A percentile compares a stretch with the other conserved stretches of the same genome.
phyloP scores from a whole-genome alignment of 441 rosid species.

The Aquilaria agallochum region DNA sequence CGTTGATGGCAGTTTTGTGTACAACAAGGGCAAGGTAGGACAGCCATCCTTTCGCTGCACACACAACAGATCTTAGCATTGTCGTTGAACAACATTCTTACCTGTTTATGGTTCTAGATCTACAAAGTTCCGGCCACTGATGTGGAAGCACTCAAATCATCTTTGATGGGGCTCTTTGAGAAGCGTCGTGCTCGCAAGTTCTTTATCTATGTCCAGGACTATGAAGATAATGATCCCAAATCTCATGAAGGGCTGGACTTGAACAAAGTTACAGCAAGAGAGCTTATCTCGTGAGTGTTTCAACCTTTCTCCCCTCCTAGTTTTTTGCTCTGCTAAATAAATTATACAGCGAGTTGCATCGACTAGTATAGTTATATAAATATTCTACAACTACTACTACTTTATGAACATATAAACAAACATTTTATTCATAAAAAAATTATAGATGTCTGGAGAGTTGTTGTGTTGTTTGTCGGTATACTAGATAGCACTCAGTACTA shows the following conservation, averaged over 20 bases:
- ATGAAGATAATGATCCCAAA: slow-evolving; percentile 65
- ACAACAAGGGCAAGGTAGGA: slow-evolving; percentile 65
- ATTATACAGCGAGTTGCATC: neutral
- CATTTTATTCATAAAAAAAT: too few species aligned
- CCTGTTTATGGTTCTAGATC: slow-evolving; percentile 24
- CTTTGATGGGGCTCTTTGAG: slow-evolving; percentile 73
- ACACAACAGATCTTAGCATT: too few species aligned
- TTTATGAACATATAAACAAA: too few species aligned
- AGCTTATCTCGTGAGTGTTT: slow-evolving; percentile 50
- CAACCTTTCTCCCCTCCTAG: slow-evolving; percentile 2
- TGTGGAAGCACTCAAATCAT: slow-evolving; percentile 69
- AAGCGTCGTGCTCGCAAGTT: slow-evolving; percentile 74
- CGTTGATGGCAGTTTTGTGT: slow-evolving; percentile 71
- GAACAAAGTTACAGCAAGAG: slow-evolving; percentile 63
- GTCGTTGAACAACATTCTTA: too few species aligned
- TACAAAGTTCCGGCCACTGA: slow-evolving; percentile 75
- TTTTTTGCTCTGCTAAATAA: neutral
- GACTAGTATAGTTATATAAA: neutral
- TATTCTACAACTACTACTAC: too few species aligned
- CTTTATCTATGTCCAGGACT: slow-evolving; percentile 74
- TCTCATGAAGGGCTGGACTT: slow-evolving; percentile 71
- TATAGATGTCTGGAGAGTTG: neutral
- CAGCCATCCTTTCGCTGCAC: neutral
- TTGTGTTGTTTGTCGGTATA: neutral
- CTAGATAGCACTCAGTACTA: too few species aligned